Conservation (phyloP, 805 yeast species). For the Candida insectalens region DNA sequence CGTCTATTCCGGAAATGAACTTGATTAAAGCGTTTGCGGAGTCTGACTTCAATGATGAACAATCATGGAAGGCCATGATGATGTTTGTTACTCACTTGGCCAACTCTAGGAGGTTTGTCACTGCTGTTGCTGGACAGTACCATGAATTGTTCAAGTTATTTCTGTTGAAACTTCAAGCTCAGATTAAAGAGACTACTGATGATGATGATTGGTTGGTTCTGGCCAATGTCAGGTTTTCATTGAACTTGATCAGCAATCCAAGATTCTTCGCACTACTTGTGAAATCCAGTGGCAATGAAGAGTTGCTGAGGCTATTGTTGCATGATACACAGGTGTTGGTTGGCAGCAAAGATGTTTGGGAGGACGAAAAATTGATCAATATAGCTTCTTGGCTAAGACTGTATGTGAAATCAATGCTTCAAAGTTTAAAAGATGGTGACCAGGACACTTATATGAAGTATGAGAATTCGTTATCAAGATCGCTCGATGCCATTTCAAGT, state of each 20-base stretch:
- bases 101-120: too few species aligned
- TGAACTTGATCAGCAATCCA: background rate
- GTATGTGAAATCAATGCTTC: constrained; percentile 20
- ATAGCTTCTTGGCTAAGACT: constrained; percentile 33
- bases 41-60: too few species aligned
- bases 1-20: too few species aligned
- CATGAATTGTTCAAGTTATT: too few species aligned
- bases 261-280: background rate
- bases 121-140: too few species aligned
- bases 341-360: constrained; percentile 30
- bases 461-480: constrained; percentile 13
- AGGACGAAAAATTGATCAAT: constrained; percentile 25
- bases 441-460: too few species aligned
- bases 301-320: background rate
- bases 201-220: too few species aligned
- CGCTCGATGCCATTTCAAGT: constrained; percentile 33
- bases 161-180: background rate
- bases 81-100: background rate
- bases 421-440: too few species aligned
- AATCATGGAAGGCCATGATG: too few species aligned
- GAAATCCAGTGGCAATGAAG: background rate
- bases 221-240: background rate
- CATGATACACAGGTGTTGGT: too few species aligned
- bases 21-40: too few species aligned
- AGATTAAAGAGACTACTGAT: background rate